These are phyloP conservation scores for Fennellomyces sp. DNA, from an alignment of 371 early-diverging fungal species.

Conservation along the genomic window DNA sequence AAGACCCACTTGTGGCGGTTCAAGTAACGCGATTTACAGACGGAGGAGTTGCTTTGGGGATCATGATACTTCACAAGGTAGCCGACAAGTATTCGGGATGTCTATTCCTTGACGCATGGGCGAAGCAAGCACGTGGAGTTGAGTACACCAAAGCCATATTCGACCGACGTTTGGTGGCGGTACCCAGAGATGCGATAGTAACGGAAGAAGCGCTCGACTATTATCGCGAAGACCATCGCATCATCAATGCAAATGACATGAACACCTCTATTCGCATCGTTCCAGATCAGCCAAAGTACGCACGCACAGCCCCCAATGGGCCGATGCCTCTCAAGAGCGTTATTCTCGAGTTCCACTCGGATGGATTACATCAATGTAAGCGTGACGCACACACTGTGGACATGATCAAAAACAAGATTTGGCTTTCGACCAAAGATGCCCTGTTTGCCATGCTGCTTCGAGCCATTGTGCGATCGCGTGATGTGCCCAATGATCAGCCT, in stretches of 20 bases:
- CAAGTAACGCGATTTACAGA: slow-evolving; percentile 38
- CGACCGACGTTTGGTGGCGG: slow-evolving; percentile 21
- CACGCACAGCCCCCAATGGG: slow-evolving; percentile 30
- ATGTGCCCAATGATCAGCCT: slow-evolving; percentile 16
- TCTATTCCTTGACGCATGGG: slow-evolving; percentile 42
- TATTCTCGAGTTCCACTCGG: slow-evolving; percentile 35
- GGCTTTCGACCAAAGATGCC: slow-evolving; percentile 40
- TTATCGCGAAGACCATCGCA: slow-evolving; percentile 37
- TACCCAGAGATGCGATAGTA: slow-evolving; percentile 21
- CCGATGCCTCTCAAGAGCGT: slow-evolving; percentile 39
- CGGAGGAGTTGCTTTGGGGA: slow-evolving; percentile 38
- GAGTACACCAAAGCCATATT: slow-evolving; percentile 20
- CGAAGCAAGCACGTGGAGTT: slow-evolving; percentile 24
- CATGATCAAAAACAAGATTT: slow-evolving; percentile 33
- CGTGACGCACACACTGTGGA: slow-evolving; percentile 39
- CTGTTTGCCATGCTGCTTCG: slow-evolving; percentile 39
- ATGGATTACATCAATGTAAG: slow-evolving; percentile 33
- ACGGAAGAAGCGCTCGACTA: slow-evolving; percentile 32
- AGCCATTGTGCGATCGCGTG: slow-evolving; percentile 30
- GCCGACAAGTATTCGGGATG: slow-evolving; percentile 38
- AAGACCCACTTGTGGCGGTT: slow-evolving; percentile 38
- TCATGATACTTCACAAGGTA: slow-evolving; percentile 43
- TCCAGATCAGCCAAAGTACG: slow-evolving; percentile 28
- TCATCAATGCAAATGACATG: background rate
- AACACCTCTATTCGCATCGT: slow-evolving; percentile 14